Base-by-base conservation (phyloP, 768 basidiomycete species). In the Rickenella mellea region DNA sequence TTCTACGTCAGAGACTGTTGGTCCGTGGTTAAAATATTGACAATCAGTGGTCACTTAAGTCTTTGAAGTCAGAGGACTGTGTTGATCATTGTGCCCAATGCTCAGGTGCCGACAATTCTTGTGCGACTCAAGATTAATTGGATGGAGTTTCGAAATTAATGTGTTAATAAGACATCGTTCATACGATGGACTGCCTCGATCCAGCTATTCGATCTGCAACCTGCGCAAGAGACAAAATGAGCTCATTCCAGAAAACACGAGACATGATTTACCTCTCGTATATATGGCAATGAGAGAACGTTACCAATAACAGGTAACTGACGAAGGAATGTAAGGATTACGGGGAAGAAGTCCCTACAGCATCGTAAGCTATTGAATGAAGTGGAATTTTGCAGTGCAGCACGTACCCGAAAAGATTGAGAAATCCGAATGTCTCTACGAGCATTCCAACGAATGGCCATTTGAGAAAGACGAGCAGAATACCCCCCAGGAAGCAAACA, bases 261-360 rank as follows among this genome's bases (percentile, higher is more conserved):
- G n/a, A 15, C 7, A 31, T 43, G n/a, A 67, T 78, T 65, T 57
- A 96, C 94, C 43, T 73, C 71, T 55, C 86, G 70, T 54, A 98
- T 80, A 57, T 87, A 93, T 1, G 96, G 93, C 48, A 98, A 56
- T 4, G 85, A 83, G 37, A 99, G 63, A 48, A 87, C 61, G 0
- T 80, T 88, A 21, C 96, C 94, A 43, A 99, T 73, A 49, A 96
- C 80, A 4, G 96, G 94, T 35, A 98, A 59, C 65, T 97, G 94
- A 43, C 93, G 76, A 48, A 98, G 65, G 71, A 98, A 97, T n/a
- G 90, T 92, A 39, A 99, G 69, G 42, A 99, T 83, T 46, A 98
- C 96, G 5, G 96, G 96, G 77, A 98, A 98, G 71, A 99, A 99
- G 65, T 97, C 94, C 33, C 94, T 98, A 65, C 35, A 48, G 25